Conservation (phyloP, 108 stramenopile genomes). For the Mayamaea pseudoterrestris region DNA sequence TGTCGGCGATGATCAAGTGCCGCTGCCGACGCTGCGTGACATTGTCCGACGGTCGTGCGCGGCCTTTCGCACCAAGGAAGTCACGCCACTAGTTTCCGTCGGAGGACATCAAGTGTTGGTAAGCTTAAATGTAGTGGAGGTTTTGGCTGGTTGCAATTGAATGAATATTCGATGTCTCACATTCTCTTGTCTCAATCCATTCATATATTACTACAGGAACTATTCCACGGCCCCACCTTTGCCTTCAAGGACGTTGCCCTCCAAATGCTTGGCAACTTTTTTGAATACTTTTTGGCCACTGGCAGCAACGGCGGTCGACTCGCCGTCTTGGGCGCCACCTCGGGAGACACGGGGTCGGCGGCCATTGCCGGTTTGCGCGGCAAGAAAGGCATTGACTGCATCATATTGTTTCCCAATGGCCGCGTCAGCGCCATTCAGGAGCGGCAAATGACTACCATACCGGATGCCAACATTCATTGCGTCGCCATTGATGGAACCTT, state of each 20-base stretch:
- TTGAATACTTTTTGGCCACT: constrained; percentile 95
- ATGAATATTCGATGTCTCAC: background rate
- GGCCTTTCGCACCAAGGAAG: constrained; percentile 83
- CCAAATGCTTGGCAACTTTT: constrained; percentile 98
- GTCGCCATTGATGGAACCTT: constrained; percentile 90
- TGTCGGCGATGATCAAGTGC: constrained; percentile 87
- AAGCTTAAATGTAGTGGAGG: too few species aligned
- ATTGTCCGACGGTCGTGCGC: constrained; percentile 81
- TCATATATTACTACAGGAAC: constrained; percentile 50
- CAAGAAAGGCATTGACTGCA: constrained; percentile 92
- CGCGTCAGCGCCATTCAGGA: constrained; percentile 93
- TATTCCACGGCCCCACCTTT: constrained; percentile 98
- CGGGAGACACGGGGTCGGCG: constrained; percentile 92
- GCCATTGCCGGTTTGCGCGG: constrained; percentile 98
- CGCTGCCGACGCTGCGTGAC: constrained; percentile 59
- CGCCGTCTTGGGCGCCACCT: constrained; percentile 91
- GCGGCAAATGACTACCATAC: constrained; percentile 96
- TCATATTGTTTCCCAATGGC: constrained; percentile 96
- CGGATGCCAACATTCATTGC: constrained; percentile 93
- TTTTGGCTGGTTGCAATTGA: background rate
- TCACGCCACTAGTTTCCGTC: constrained; percentile 76
- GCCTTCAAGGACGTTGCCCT: constrained; percentile 99
- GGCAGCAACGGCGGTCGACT: constrained; percentile 79
- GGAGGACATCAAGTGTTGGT: constrained; percentile 73
- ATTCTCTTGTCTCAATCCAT: background rate